Evolutionary conservation across 2,329 filamentous ascomycete genomes (phyloP).

Genomic region (Clarireedia hainanense): DNA sequence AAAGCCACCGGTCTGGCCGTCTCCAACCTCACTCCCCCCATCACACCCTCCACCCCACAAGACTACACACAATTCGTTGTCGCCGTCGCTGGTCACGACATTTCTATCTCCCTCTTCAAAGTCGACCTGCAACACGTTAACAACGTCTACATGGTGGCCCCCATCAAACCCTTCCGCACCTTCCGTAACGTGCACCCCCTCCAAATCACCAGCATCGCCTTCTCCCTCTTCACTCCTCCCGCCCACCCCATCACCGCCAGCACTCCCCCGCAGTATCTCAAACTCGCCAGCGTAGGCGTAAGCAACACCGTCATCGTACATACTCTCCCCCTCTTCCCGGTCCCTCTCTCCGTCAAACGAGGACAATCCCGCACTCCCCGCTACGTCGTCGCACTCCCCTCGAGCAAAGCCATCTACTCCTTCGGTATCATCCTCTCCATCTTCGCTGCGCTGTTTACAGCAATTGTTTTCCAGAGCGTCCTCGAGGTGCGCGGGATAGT

Average conservation of each 20-base stretch:
- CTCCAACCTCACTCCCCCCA: conserved; percentile 53
- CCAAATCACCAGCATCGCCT: conserved; percentile 51
- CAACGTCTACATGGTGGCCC: conserved; percentile 41
- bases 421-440: conserved; percentile 18
- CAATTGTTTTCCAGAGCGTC: conserved; percentile 25
- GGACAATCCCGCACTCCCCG: conserved; percentile 25
- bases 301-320: conserved; percentile 30
- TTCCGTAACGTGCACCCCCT: conserved; percentile 47
- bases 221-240: conserved; percentile 37
- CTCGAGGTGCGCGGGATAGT: conserved; percentile 26
- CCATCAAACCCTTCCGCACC: conserved; percentile 45
- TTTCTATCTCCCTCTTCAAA: conserved; percentile 70
- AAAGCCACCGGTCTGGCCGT: conserved; percentile 74
- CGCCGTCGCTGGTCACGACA: conserved; percentile 73
- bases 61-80: conserved; percentile 70
- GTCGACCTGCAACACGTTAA: conserved; percentile 55
- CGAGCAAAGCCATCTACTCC: conserved; percentile 18
- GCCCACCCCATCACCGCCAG: conserved; percentile 21
- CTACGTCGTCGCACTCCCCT: conserved; percentile 27
- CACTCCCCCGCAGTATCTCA: conserved; percentile 25
- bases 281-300: conserved; percentile 29
- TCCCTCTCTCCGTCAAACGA: conserved; percentile 24
- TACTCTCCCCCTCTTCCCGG: conserved; percentile 28
- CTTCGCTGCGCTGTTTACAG: conserved; percentile 18
- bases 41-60: conserved; percentile 40